These are phyloP conservation scores for Dothistroma septosporum DNA, from an alignment of 2,329 filamentous ascomycete species.

Conservation along the genomic window DNA sequence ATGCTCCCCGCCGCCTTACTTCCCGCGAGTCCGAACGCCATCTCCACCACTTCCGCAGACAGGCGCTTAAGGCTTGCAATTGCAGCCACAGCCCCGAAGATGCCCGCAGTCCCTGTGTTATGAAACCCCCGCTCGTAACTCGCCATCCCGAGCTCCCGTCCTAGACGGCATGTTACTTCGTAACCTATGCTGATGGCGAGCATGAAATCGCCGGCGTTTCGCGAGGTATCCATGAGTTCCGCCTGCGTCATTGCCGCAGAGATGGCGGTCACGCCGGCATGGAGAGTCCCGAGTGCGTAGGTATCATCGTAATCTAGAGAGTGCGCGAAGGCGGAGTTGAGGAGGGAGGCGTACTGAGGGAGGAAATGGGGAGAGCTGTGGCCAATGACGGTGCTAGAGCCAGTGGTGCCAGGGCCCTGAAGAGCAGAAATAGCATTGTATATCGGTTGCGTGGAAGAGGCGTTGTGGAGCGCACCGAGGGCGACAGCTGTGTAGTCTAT, in stretches of 20 bases:
- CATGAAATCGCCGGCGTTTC: conserved; percentile 27
- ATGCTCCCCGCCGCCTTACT: conserved; percentile 38
- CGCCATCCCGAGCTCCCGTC: conserved; percentile 33
- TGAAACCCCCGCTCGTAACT: conserved; percentile 39
- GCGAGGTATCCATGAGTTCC: conserved; percentile 25
- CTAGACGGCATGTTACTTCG: conserved; percentile 35
- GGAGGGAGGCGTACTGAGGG: conserved; percentile 40
- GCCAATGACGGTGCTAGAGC: conserved; percentile 35
- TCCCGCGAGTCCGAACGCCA: conserved; percentile 37
- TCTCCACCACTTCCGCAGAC: conserved; percentile 25
- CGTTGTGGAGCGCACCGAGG: conserved; percentile 25
- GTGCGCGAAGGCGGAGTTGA: conserved; percentile 44
- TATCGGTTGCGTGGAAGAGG: conserved; percentile 28
- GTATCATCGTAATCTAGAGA: conserved; percentile 47
- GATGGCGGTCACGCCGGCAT: conserved; percentile 41
- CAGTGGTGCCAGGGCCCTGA: conserved; percentile 22
- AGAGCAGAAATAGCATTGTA: conserved; percentile 26
- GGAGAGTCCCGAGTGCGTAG: conserved; percentile 40
- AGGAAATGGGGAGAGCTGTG: conserved; percentile 33
- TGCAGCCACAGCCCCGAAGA: conserved; percentile 37
- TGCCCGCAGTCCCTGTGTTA: conserved; percentile 37
- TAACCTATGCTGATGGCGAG: conserved; percentile 35
- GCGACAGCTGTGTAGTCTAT: conserved; percentile 32
- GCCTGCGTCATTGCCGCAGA: conserved; percentile 37
- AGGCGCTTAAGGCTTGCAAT: conserved; percentile 32